Evolutionary conservation across 2,329 filamentous ascomycete species (phyloP).

Genomic region (Intubia oerlemansii): DNA sequence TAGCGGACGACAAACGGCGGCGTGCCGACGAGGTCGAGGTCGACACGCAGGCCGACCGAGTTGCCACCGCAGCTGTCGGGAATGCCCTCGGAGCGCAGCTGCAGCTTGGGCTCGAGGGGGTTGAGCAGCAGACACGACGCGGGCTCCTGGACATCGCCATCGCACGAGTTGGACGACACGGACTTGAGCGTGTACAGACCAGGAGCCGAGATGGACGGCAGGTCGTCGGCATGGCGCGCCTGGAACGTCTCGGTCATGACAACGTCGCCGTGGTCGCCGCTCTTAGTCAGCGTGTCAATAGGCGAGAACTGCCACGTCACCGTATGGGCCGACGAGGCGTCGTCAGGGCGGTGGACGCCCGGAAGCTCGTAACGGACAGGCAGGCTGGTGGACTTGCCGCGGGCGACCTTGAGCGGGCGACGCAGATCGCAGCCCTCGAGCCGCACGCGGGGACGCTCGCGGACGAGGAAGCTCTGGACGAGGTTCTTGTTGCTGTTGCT

Average conservation of each 20-base stretch:
- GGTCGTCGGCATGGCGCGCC: conserved; percentile 39
- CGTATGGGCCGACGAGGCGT: conserved; percentile 38
- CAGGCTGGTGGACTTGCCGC: conserved; percentile 43
- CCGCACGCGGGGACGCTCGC: conserved; percentile 59
- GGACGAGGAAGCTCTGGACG: conserved; percentile 61
- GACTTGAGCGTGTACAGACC: conserved; percentile 75
- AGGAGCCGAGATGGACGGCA: conserved; percentile 48
- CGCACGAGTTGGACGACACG: conserved; percentile 60
- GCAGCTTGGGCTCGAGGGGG: conserved; percentile 64
- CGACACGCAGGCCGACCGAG: conserved; percentile 73
- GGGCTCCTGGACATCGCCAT: conserved; percentile 78
- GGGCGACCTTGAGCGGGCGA: conserved; percentile 64
- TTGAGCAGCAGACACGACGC: conserved; percentile 86
- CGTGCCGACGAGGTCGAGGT: conserved; percentile 76
- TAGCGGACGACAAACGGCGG: conserved; percentile 79
- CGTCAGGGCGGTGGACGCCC: conserved; percentile 31
- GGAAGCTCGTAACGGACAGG: conserved; percentile 50
- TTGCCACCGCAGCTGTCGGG: conserved; percentile 91
- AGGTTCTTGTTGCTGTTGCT: conserved; percentile 37
- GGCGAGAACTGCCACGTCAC: conserved; percentile 69
- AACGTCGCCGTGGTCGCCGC: conserved; percentile 44
- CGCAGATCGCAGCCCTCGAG: conserved; percentile 60
- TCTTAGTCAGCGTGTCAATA: conserved; percentile 44
- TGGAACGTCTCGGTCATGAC: conserved; percentile 34
- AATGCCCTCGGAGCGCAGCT: conserved; percentile 57